Conservation (phyloP, 208 protist genomes). For the Leishmania lainsoni region DNA sequence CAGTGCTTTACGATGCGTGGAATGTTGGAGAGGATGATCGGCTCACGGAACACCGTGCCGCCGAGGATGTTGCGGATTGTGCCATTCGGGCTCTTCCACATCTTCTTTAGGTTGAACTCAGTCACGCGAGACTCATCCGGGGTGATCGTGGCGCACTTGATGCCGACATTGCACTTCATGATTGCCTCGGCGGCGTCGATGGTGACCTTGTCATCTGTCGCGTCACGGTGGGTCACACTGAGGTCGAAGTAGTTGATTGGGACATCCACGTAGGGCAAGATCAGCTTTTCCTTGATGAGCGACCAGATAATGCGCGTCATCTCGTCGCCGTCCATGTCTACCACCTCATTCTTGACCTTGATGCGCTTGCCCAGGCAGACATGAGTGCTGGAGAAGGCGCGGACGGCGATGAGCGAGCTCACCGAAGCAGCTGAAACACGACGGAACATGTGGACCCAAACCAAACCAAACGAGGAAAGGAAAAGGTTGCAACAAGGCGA, state of each 20-base stretch:
- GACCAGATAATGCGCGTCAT: conserved; percentile 98
- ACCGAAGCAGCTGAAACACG: conserved; percentile 35
- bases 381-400: conserved; percentile 58
- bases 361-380: conserved; percentile 68
- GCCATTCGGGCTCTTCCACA: conserved; percentile 99
- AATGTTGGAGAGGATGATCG: conserved; percentile 96
- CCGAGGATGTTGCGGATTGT: conserved; percentile 99
- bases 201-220: conserved; percentile 96
- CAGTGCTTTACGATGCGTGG: conserved; percentile 93
- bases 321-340: conserved; percentile 98
- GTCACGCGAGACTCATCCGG: conserved; percentile 96
- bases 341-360: conserved; percentile 91
- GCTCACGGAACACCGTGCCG: conserved; percentile 98
- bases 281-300: conserved; percentile 97
- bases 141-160: conserved; percentile 99
- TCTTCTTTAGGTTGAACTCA: conserved; percentile 97
- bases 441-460: conserved; percentile 55
- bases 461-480: background rate
- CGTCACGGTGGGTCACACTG: conserved; percentile 93
- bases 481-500: background rate
- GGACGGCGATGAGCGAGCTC: conserved; percentile 23
- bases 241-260: conserved; percentile 98
- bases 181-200: conserved; percentile 96
- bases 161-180: conserved; percentile 94
- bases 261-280: conserved; percentile 96